A percentile compares a stretch with the other conserved stretches of the same genome.
Evolutionary conservation across 2,329 filamentous ascomycete genomes (phyloP).

Genomic region (Nigrospora osmanthi): DNA sequence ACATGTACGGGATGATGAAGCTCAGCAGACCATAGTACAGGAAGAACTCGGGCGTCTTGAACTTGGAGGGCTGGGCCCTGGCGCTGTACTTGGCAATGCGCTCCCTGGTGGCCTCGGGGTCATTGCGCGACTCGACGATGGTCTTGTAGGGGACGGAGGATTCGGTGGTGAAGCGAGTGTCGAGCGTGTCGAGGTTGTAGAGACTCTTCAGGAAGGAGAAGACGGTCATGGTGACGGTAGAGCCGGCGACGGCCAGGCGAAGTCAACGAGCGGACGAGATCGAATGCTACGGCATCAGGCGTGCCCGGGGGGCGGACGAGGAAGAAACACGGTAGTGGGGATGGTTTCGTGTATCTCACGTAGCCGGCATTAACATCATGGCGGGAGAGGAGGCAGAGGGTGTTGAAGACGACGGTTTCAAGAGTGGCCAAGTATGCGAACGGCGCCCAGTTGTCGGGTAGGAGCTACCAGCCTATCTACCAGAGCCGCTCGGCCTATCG

Average conservation of each 20-base stretch:
- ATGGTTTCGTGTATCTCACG: too few relatives aligned
- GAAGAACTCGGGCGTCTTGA: constrained; percentile 80
- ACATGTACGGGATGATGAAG: constrained; percentile 72
- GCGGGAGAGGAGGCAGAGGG: too few relatives aligned
- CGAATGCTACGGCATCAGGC: too few relatives aligned
- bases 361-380: too few relatives aligned
- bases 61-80: constrained; percentile 58
- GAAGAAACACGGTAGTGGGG: too few relatives aligned
- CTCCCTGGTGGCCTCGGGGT: constrained; percentile 30
- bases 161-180: constrained; percentile 58
- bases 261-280: too few relatives aligned
- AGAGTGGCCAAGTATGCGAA: too few relatives aligned
- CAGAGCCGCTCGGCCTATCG: too few relatives aligned
- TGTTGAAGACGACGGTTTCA: too few relatives aligned
- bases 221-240: constrained; percentile 28
- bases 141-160: constrained; percentile 60
- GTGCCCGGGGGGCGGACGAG: too few relatives aligned
- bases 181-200: constrained; percentile 58
- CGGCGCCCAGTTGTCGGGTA: too few relatives aligned
- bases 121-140: constrained; percentile 41
- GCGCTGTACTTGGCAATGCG: constrained; percentile 33
- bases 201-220: constrained; percentile 30
- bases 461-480: too few relatives aligned
- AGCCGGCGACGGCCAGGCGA: neutral
- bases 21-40: constrained; percentile 67